These are phyloP conservation scores for Aureobasidium leucospermi DNA, from an alignment of 2,329 filamentous ascomycete species.

Conservation along the genomic window DNA sequence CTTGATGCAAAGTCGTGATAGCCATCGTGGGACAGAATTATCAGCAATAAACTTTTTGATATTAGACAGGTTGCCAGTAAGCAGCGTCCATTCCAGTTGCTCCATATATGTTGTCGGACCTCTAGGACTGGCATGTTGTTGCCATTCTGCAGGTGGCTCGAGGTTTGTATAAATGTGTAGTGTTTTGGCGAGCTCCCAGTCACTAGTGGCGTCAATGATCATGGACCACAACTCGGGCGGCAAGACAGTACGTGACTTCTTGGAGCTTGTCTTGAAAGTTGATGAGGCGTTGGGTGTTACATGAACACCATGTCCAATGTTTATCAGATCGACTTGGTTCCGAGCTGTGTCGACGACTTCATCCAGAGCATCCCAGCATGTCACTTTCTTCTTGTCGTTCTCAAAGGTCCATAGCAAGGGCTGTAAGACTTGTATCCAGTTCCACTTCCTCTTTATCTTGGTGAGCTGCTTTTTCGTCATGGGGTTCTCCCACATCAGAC, in stretches of 20 bases:
- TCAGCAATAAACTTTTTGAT: slow-evolving; percentile 67
- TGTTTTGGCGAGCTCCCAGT: slow-evolving; percentile 84
- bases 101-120: slow-evolving; percentile 65
- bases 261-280: slow-evolving; percentile 22
- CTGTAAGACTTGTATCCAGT: slow-evolving; percentile 74
- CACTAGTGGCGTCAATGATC: slow-evolving; percentile 73
- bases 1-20: slow-evolving; percentile 76
- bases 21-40: slow-evolving; percentile 61
- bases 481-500: slow-evolving; percentile 82
- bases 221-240: slow-evolving; percentile 87
- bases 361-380: slow-evolving; percentile 54
- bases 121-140: slow-evolving; percentile 53
- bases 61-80: slow-evolving; percentile 61
- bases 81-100: slow-evolving; percentile 76
- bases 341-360: slow-evolving; percentile 68
- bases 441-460: slow-evolving; percentile 77
- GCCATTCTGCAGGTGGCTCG: slow-evolving; percentile 66
- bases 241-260: slow-evolving; percentile 38
- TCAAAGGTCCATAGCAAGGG: slow-evolving; percentile 80
- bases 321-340: slow-evolving; percentile 69
- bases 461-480: slow-evolving; percentile 80
- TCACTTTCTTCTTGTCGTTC: slow-evolving; percentile 42
- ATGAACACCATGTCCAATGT: slow-evolving; percentile 64
- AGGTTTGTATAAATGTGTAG: slow-evolving; percentile 75
- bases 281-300: slow-evolving; percentile 25